Conservation (phyloP, 164 flowering plant genomes). For the Umbellularia californica region DNA sequence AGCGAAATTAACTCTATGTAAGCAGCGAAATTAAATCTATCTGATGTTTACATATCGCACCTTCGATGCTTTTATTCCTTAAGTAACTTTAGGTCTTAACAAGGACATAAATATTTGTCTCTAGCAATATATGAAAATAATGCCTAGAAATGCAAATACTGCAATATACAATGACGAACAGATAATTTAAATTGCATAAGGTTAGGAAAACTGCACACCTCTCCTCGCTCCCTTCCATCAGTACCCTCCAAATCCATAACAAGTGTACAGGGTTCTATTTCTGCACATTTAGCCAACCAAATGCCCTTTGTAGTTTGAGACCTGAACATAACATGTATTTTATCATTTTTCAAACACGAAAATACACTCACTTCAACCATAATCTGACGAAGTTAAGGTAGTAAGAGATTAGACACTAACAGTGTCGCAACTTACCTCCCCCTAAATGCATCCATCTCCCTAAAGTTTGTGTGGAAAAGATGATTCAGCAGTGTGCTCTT, state of each 20-base stretch:
- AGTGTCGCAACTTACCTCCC: slow-evolving; percentile 56
- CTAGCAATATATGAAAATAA: not conserved
- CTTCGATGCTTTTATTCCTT: not conserved
- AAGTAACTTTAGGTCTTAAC: not conserved
- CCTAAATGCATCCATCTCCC: slow-evolving; percentile 93
- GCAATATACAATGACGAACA: not conserved
- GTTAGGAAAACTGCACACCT: slow-evolving; percentile 35
- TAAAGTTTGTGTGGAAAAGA: slow-evolving; percentile 79
- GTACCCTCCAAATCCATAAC: slow-evolving; percentile 99
- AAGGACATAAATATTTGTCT: not conserved
- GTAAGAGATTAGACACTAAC: not conserved
- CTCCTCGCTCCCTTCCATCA: slow-evolving; percentile 98
- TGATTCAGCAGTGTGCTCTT: slow-evolving; percentile 89
- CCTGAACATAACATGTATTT: slow-evolving; percentile 33
- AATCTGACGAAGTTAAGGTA: not conserved
- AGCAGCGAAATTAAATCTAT: too few relatives aligned
- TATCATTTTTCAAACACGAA: not conserved
- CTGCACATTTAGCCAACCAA: slow-evolving; percentile 85
- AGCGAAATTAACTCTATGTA: too few relatives aligned
- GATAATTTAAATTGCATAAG: not conserved
- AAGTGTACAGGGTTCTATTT: slow-evolving; percentile 83
- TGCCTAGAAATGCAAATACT: not conserved
- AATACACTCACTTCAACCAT: not conserved
- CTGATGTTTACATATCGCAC: too few relatives aligned
- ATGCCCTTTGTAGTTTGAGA: slow-evolving; percentile 96